phyloP scores from a whole-genome alignment of 2,329 filamentous ascomycete genomes.

The Fusarium dlaminii region DNA sequence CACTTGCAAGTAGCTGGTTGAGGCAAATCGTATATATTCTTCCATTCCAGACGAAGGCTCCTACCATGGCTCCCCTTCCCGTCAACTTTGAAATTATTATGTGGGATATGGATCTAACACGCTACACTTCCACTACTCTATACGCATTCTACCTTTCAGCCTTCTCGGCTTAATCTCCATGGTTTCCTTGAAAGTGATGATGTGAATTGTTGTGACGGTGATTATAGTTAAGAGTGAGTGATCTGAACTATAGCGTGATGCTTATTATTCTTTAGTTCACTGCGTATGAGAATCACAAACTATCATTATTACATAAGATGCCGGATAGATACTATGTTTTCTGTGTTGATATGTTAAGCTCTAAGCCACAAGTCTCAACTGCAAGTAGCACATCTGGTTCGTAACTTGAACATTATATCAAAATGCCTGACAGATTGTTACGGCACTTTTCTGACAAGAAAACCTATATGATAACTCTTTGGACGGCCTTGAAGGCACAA shows the following conservation, averaged over 20 bases:
- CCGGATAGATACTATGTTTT: rapidly evolving
- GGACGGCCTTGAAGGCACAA: rapidly evolving
- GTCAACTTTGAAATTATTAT: rapidly evolving
- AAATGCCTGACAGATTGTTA: rapidly evolving
- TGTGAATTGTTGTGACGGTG: not conserved
- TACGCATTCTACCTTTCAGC: too few relatives aligned
- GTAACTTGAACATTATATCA: not conserved
- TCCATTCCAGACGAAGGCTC: rapidly evolving
- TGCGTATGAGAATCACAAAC: rapidly evolving
- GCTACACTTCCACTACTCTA: not conserved
- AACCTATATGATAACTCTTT: not conserved
- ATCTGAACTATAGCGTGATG: not conserved
- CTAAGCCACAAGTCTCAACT: not conserved
- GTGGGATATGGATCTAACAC: not conserved
- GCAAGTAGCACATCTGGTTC: not conserved
- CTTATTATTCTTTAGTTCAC: not conserved
- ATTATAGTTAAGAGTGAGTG: rapidly evolving
- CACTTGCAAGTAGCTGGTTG: not conserved
- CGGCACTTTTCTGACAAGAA: not conserved
- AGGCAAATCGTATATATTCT: rapidly evolving
- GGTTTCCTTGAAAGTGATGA: not conserved
- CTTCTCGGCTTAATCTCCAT: rapidly evolving
- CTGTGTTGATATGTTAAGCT: not conserved
- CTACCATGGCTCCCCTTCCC: rapidly evolving
- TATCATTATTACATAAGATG: rapidly evolving